Evolutionary conservation across 306 rosid genomes (phyloP).

Genomic region (Rubus idaeus): DNA sequence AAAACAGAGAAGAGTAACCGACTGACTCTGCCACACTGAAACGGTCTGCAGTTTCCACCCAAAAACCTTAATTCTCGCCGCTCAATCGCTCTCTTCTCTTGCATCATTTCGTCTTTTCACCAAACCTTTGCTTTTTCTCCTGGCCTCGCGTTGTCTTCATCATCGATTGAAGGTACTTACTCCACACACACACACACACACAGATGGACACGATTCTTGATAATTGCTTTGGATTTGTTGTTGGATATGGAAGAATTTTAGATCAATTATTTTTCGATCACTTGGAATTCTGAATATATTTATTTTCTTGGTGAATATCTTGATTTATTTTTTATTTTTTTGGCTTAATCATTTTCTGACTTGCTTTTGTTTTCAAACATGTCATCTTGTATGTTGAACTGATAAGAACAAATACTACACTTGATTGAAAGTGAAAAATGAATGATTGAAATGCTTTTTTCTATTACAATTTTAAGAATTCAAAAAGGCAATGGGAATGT

Average conservation of each 20-base stretch:
- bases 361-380: no score
- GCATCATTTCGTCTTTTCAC: no score
- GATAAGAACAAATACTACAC: no score
- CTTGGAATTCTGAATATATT: neutral
- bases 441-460: neutral
- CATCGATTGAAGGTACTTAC: neutral
- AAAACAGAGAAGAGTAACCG: neutral
- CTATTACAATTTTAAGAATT: neutral
- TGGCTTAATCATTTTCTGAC: no score
- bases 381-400: no score
- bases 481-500: neutral
- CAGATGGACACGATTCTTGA: no score
- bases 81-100: neutral
- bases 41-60: neutral
- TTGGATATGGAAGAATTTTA: neutral
- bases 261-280: neutral
- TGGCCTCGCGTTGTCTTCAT: neutral
- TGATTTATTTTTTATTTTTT: no score
- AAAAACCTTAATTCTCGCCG: conserved; percentile 6
- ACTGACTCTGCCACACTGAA: neutral
- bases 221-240: neutral
- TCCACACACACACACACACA: neutral
- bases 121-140: neutral
- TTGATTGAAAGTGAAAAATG: no score
- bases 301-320: no score